Percentiles rank a stretch among this genome's conserved stretches.
Conservation (phyloP, 2,329 filamentous ascomycete genomes). For the Cercospora zeina region DNA sequence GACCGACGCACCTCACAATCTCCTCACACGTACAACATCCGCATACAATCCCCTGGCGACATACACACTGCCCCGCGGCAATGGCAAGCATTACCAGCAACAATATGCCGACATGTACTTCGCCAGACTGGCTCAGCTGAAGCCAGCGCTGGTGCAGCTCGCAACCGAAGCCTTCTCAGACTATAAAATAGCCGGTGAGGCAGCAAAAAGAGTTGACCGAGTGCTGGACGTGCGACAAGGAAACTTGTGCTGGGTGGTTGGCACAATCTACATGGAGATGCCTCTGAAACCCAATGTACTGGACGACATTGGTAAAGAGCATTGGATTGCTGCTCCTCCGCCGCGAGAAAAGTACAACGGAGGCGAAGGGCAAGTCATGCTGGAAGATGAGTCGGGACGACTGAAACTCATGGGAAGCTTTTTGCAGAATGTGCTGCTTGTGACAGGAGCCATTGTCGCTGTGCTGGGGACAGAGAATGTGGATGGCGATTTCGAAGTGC, state of each 20-base stretch:
- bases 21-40: slow-evolving; percentile 57
- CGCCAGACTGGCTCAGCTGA: slow-evolving; percentile 81
- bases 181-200: slow-evolving; percentile 73
- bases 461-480: slow-evolving; percentile 91
- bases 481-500: slow-evolving; percentile 87
- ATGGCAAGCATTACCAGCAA: slow-evolving; percentile 75
- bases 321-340: slow-evolving; percentile 84
- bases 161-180: slow-evolving; percentile 75
- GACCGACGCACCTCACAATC: slow-evolving; percentile 42
- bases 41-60: slow-evolving; percentile 73
- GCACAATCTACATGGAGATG: slow-evolving; percentile 98
- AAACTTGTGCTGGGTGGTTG: slow-evolving; percentile 90
- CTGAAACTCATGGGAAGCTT: slow-evolving; percentile 73
- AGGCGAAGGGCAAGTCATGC: slow-evolving; percentile 55
- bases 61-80: slow-evolving; percentile 68
- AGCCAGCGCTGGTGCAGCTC: slow-evolving; percentile 73
- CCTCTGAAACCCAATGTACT: slow-evolving; percentile 92
- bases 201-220: slow-evolving; percentile 73
- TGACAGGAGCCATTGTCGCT: slow-evolving; percentile 92
- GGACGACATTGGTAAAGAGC: slow-evolving; percentile 92
- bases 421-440: slow-evolving; percentile 69
- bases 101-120: slow-evolving; percentile 99
- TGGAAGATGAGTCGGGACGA: slow-evolving; percentile 94
- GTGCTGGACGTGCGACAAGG: slow-evolving; percentile 95
- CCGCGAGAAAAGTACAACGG: slow-evolving; percentile 61